A percentile compares a stretch with the other conserved stretches of the same genome.
Evolutionary conservation across 805 yeast species (phyloP).

Genomic region (Millerozyma miso): DNA sequence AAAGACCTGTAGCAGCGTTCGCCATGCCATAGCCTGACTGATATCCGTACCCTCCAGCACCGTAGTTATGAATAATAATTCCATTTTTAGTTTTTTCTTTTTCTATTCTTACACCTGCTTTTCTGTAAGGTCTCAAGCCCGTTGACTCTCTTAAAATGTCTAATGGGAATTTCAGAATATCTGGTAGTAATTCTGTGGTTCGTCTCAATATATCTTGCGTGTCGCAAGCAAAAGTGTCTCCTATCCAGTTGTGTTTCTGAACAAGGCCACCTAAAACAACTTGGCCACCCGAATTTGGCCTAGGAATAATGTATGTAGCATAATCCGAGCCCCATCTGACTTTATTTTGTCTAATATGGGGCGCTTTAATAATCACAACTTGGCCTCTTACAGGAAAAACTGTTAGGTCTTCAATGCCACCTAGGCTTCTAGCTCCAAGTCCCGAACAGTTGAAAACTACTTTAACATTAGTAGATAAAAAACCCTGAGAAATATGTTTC

Average conservation of each 20-base stretch:
- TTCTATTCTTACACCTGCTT: constrained; percentile 74
- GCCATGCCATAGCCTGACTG: constrained; percentile 66
- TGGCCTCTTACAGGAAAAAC: too few species aligned
- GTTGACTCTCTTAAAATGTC: constrained; percentile 64
- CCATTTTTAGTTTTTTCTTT: constrained; percentile 36
- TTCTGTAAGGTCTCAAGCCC: constrained; percentile 73
- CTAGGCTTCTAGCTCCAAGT: too few species aligned
- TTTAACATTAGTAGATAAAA: too few species aligned
- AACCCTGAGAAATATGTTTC: too few species aligned
- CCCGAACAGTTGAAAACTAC: too few species aligned
- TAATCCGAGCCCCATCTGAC: too few species aligned
- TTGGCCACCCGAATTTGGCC: too few species aligned
- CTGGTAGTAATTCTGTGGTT: constrained; percentile 49
- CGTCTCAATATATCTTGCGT: constrained; percentile 60
- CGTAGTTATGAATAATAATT: constrained; percentile 60
- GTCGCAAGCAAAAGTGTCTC: constrained; percentile 53
- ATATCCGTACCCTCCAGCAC: constrained; percentile 64
- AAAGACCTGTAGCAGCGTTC: constrained; percentile 41
- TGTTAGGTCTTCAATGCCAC: too few species aligned
- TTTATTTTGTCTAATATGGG: too few species aligned
- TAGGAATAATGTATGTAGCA: too few species aligned
- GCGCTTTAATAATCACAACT: too few species aligned
- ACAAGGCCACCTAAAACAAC: too few species aligned
- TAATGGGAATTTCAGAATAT: constrained; percentile 37
- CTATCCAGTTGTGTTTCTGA: constrained; percentile 59